A percentile compares a stretch with the other conserved stretches of the same genome.
Evolutionary conservation across 2,329 filamentous ascomycete genomes (phyloP).

Genomic region (Sporothrix brunneoviolacea): DNA sequence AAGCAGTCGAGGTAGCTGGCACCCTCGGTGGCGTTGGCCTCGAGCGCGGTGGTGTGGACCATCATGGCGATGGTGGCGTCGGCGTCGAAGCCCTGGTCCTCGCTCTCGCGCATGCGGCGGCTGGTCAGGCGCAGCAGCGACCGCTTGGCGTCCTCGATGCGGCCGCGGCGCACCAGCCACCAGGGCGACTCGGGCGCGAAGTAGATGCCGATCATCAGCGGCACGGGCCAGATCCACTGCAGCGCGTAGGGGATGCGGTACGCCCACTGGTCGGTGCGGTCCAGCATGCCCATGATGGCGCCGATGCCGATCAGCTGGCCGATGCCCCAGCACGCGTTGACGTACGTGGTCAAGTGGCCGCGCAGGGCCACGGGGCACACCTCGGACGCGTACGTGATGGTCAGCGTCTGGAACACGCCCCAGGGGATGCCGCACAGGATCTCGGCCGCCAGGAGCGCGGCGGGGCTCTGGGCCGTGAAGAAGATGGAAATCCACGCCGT

Average conservation of each 20-base stretch:
- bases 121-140: slow-evolving; percentile 61
- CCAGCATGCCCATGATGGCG: slow-evolving; percentile 63
- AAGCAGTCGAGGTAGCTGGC: slow-evolving; percentile 79
- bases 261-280: slow-evolving; percentile 54
- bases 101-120: slow-evolving; percentile 30
- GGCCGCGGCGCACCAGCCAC: slow-evolving; percentile 67
- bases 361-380: slow-evolving; percentile 67
- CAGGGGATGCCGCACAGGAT: slow-evolving; percentile 52
- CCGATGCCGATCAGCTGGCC: slow-evolving; percentile 67
- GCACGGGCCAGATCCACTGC: slow-evolving; percentile 70
- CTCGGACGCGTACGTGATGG: slow-evolving; percentile 62
- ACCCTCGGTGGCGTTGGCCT: slow-evolving; percentile 62
- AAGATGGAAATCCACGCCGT: slow-evolving; percentile 55
- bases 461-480: slow-evolving; percentile 56
- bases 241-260: slow-evolving; percentile 64
- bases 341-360: slow-evolving; percentile 65
- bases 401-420: slow-evolving; percentile 34
- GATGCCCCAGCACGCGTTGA: slow-evolving; percentile 73
- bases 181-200: slow-evolving; percentile 66
- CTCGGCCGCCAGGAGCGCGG: slow-evolving; percentile 53
- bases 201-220: slow-evolving; percentile 57
- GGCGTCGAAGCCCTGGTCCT: slow-evolving; percentile 66
- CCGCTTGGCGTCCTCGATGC: slow-evolving; percentile 58
- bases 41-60: slow-evolving; percentile 78
- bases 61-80: slow-evolving; percentile 89